Evolutionary conservation across 2,329 filamentous ascomycete species (phyloP).

Genomic region (Drechslera avenae): DNA sequence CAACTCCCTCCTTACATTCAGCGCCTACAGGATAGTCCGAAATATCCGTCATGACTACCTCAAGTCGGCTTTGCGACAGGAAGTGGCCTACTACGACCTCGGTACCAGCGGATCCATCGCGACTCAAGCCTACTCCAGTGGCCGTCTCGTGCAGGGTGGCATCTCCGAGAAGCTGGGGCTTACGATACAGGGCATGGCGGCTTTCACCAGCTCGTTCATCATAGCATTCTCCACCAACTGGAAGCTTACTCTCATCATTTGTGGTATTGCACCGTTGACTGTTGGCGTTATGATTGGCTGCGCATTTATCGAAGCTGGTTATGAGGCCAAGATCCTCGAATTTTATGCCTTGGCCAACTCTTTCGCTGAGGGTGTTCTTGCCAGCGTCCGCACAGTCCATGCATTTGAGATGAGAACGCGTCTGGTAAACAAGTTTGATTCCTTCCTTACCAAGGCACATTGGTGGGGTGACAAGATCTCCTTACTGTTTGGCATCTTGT

Average conservation of each 20-base stretch:
- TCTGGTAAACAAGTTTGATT: slow-evolving; percentile 63
- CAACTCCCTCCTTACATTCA: slow-evolving; percentile 17
- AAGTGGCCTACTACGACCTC: slow-evolving; percentile 34
- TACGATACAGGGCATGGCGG: slow-evolving; percentile 46
- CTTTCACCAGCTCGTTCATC: slow-evolving; percentile 82
- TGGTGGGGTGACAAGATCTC: slow-evolving; percentile 62
- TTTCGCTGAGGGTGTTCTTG: slow-evolving; percentile 15
- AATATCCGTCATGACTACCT: slow-evolving; percentile 18
- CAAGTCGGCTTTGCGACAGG: slow-evolving; percentile 25
- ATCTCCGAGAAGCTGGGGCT: slow-evolving; percentile 45
- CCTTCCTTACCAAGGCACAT: slow-evolving; percentile 55
- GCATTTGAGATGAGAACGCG: slow-evolving; percentile 63
- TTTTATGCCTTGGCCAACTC: slow-evolving; percentile 5
- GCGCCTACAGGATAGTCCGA: slow-evolving; percentile 14
- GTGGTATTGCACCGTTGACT: neutral
- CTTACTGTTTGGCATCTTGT: slow-evolving; percentile 59
- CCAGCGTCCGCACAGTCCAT: slow-evolving; percentile 53
- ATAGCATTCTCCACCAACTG: slow-evolving; percentile 90
- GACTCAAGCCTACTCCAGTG: slow-evolving; percentile 13
- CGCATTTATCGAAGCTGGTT: slow-evolving; percentile 19
- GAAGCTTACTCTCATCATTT: slow-evolving; percentile 80
- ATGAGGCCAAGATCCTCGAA: slow-evolving; percentile 6
- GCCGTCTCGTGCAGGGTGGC: slow-evolving; percentile 7
- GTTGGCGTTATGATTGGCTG: slow-evolving; percentile 41
- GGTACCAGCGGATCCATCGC: slow-evolving; percentile 22